A percentile compares a stretch with the other conserved stretches of the same genome.
phyloP scores from a whole-genome alignment of 2,329 filamentous ascomycete genomes.

The Xylariaceae sp. region DNA sequence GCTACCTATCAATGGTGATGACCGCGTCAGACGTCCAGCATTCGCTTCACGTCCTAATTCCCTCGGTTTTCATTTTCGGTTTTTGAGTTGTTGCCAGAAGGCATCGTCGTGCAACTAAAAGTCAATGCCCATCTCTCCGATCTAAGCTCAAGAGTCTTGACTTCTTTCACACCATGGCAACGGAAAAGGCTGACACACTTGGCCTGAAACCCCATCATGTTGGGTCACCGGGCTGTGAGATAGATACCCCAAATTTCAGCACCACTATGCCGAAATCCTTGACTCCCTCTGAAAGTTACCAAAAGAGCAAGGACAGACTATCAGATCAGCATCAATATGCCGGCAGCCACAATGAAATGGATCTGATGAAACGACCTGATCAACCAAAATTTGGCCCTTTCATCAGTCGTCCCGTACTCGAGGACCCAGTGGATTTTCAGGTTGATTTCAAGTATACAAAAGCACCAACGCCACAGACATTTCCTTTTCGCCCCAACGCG shows the following conservation, averaged over 20 bases:
- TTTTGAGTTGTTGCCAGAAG: too few species aligned
- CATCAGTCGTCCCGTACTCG: slow-evolving; percentile 18
- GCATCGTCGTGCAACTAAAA: too few species aligned
- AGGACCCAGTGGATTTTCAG: slow-evolving; percentile 20
- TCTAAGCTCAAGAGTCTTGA: too few species aligned
- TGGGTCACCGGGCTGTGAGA: not conserved
- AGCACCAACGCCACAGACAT: slow-evolving; percentile 12
- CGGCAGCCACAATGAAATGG: not conserved
- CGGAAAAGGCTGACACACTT: not conserved
- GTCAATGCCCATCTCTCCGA: too few species aligned
- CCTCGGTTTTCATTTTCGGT: too few species aligned
- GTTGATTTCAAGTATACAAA: slow-evolving; percentile 22
- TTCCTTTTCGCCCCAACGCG: not conserved
- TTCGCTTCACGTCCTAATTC: not conserved
- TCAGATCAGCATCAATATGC: not conserved
- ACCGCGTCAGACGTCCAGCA: not conserved
- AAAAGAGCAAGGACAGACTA: slow-evolving; percentile 1
- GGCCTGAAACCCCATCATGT: not conserved
- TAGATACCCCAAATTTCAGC: slow-evolving; percentile 2
- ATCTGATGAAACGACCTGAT: not conserved
- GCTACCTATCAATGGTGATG: not conserved
- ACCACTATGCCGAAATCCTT: slow-evolving; percentile 14
- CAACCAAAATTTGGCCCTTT: slow-evolving; percentile 1
- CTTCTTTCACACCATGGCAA: slow-evolving; percentile 4
- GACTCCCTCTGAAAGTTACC: slow-evolving; percentile 11